Evolutionary conservation across 441 rosid species (phyloP), one percentile per base, ranked within the genome.

Genomic region (Breynia disticha): DNA sequence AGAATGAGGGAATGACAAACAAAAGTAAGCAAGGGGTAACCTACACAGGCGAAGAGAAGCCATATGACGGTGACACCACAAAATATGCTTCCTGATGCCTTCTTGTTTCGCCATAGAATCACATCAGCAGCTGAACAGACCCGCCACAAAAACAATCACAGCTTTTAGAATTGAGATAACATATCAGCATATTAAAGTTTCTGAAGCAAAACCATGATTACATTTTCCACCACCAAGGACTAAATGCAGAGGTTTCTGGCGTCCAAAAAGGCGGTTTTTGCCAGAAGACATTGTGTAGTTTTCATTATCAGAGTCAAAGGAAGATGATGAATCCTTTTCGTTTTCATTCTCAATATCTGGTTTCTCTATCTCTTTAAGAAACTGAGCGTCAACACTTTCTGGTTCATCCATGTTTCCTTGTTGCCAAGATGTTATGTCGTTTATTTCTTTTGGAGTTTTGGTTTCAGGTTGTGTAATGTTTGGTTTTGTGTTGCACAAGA

Each of bases 171-270:
- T 28, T 28, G 35, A 28, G 4, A 28, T 28, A 28, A 3, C 5
- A 28, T 4, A 28, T 9, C 35, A 28, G 1, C 8, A 28, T 28
- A 28, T 28, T 28, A 28, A 28, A 28, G 35, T 28, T 4, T 5
- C 0, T 0, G 35, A 28, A 28, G 35, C 35, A 28, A 28, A 28
- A 28, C 5, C 21, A 5, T 7, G 16, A 11, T 5, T 74, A 79
- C 86, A 28, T 67, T 77, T 73, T 43, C 83, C 86, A 9, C 76
- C 83, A 4, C 86, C 86, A 8, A 80, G 72, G 47, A 73, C 66
- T 24, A 73, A 52, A 51, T 80, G 83, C 16, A 80, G 58, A 52
- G 86, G 76, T 64, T 68, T 77, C 62, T 77, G 67, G 20, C 83
- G 79, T 44, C 81, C 75, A 42, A 80, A 77, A 59, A 80, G 63